Conservation (phyloP, 2,329 filamentous ascomycete species). For the Beauveria medogensis region DNA sequence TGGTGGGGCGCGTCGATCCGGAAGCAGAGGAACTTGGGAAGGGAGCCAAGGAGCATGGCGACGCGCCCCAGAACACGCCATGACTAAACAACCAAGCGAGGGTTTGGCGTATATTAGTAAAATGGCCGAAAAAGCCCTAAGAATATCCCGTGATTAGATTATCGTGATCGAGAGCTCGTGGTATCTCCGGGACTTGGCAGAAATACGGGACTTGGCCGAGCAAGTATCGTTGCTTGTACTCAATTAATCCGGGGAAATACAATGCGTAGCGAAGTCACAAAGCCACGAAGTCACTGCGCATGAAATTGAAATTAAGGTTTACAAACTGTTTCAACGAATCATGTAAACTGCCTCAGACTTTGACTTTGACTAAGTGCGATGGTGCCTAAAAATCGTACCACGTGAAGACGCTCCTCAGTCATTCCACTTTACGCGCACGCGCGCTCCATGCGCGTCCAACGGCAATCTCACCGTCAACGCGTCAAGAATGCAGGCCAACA, state of each 20-base stretch:
- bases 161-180: too few relatives aligned
- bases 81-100: too few relatives aligned
- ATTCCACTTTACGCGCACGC: slow-evolving; percentile 2
- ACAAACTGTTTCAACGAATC: neutral
- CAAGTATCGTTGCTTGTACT: neutral
- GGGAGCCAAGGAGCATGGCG: neutral
- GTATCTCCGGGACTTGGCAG: too few relatives aligned
- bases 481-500: neutral
- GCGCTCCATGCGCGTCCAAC: neutral
- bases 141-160: too few relatives aligned
- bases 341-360: neutral
- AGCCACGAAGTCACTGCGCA: too few relatives aligned
- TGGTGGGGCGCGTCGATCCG: neutral
- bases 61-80: neutral
- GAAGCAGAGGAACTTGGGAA: neutral
- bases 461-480: neutral
- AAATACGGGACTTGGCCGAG: too few relatives aligned
- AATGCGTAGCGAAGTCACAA: too few relatives aligned
- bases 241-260: too few relatives aligned
- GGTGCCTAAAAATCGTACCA: slow-evolving; percentile 3
- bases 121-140: too few relatives aligned
- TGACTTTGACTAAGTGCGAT: neutral
- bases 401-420: slow-evolving; percentile 6
- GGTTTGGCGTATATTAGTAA: too few relatives aligned
- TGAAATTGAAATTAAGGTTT: neutral